These are phyloP conservation scores for Trichoderma sp. DNA, from an alignment of 2,329 filamentous ascomycete genomes.

Conservation along the genomic window DNA sequence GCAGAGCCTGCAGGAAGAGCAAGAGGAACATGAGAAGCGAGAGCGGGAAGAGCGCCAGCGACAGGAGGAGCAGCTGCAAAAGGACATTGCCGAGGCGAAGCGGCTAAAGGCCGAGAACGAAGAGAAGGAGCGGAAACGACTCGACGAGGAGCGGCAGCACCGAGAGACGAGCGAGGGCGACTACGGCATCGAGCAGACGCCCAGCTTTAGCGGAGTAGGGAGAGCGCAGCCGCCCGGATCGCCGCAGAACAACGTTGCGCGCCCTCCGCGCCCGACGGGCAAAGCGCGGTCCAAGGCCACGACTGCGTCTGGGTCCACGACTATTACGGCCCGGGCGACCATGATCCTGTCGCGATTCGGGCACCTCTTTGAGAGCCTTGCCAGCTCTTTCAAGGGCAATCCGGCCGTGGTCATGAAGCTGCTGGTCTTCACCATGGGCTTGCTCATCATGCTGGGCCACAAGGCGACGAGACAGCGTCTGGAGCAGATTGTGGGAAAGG, in stretches of 20 bases:
- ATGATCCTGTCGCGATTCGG: slow-evolving; percentile 57
- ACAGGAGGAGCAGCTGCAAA: slow-evolving; percentile 59
- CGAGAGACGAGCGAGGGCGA: slow-evolving; percentile 63
- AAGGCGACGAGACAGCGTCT: slow-evolving; percentile 75
- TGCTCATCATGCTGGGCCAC: slow-evolving; percentile 75
- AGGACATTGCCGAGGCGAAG: slow-evolving; percentile 60
- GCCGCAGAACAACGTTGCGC: slow-evolving; percentile 42
- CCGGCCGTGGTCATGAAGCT: slow-evolving; percentile 62
- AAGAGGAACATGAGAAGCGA: slow-evolving; percentile 68
- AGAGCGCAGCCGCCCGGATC: slow-evolving; percentile 40
- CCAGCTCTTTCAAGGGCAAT: slow-evolving; percentile 56
- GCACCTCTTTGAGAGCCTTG: slow-evolving; percentile 54
- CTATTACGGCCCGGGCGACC: slow-evolving; percentile 52
- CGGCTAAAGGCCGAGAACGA: slow-evolving; percentile 61
- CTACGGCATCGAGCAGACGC: slow-evolving; percentile 66
- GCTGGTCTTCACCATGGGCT: slow-evolving; percentile 76
- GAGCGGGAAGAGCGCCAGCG: slow-evolving; percentile 61
- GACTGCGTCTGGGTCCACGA: slow-evolving; percentile 38
- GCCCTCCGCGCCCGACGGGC: slow-evolving; percentile 33
- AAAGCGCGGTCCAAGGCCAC: slow-evolving; percentile 38
- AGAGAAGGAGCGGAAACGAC: slow-evolving; percentile 53
- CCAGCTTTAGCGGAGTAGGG: slow-evolving; percentile 43
- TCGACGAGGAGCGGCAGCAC: slow-evolving; percentile 57
- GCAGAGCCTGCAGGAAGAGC: slow-evolving; percentile 81
- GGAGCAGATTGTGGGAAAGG: slow-evolving; percentile 65